These are phyloP conservation scores for Trichoderma sp. DNA, from an alignment of 2,329 filamentous ascomycete genomes.

Conservation along the genomic window DNA sequence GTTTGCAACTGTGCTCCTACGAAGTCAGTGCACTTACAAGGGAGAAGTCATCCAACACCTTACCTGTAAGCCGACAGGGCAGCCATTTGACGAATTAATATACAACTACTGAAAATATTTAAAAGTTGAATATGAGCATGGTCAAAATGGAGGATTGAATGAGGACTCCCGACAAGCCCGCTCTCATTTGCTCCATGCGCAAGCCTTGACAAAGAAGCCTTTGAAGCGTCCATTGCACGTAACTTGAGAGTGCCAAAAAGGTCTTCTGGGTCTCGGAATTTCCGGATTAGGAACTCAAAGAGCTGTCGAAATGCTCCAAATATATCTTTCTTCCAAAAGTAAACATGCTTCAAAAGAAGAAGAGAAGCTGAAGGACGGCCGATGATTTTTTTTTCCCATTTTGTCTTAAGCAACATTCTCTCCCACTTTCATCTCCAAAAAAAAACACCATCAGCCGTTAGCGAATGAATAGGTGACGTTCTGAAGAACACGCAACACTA, in stretches of 20 bases:
- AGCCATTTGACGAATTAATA: no score
- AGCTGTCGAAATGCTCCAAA: background rate
- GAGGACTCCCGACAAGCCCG: no score
- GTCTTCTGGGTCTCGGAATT: background rate
- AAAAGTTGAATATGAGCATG: no score
- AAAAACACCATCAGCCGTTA: background rate
- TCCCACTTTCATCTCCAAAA: background rate
- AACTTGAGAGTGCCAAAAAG: background rate
- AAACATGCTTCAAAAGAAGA: background rate
- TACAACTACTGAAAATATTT: no score
- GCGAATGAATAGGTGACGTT: background rate
- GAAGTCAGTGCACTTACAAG: background rate
- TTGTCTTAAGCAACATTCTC: background rate
- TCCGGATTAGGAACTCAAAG: constrained; percentile 11
- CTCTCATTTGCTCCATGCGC: background rate
- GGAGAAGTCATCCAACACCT: no score
- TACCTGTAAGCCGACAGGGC: no score
- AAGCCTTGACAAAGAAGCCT: background rate
- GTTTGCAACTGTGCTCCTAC: background rate
- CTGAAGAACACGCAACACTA: no score
- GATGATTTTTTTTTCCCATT: background rate
- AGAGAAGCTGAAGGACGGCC: background rate
- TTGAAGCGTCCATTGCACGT: no score
- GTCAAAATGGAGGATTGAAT: no score
- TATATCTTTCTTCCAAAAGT: background rate